Conservation (phyloP, 2,329 filamentous ascomycete genomes). For the Sarocladiaceae sp. region DNA sequence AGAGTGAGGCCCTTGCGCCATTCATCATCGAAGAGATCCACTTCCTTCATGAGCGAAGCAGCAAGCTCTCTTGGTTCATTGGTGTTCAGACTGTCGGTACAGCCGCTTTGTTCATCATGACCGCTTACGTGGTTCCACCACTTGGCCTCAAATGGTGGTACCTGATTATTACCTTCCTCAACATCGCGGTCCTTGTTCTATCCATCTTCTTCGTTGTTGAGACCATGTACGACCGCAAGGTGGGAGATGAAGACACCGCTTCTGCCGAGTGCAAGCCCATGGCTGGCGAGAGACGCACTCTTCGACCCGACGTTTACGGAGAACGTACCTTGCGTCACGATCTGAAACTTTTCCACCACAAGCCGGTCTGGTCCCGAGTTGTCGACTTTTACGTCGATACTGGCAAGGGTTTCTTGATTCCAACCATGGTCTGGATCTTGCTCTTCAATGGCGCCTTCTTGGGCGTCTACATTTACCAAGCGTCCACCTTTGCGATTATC, state of each 20-base stretch:
- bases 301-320: constrained; percentile 10
- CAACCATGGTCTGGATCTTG: constrained; percentile 18
- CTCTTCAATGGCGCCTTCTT: constrained; percentile 20
- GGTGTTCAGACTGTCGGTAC: constrained; percentile 15
- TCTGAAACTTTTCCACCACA: constrained; percentile 17
- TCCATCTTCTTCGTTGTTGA: constrained; percentile 16
- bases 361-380: constrained; percentile 14
- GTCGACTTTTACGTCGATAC: constrained; percentile 16
- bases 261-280: background rate
- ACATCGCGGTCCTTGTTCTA: constrained; percentile 5
- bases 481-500: constrained; percentile 18
- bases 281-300: background rate
- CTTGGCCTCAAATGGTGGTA: constrained; percentile 19
- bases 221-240: constrained; percentile 13
- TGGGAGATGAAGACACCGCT: background rate
- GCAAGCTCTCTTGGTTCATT: constrained; percentile 15
- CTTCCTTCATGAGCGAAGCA: constrained; percentile 18
- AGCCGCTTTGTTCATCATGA: constrained; percentile 16
- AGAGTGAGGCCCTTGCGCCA: constrained; percentile 23
- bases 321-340: constrained; percentile 17
- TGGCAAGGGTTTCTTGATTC: constrained; percentile 13
- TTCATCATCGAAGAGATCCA: constrained; percentile 20
- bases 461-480: constrained; percentile 20
- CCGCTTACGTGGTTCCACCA: constrained; percentile 15
- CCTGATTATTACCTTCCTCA: constrained; percentile 16